Evolutionary conservation across 2,329 filamentous ascomycete genomes (phyloP).

Genomic region (Fusarium incarnatum): DNA sequence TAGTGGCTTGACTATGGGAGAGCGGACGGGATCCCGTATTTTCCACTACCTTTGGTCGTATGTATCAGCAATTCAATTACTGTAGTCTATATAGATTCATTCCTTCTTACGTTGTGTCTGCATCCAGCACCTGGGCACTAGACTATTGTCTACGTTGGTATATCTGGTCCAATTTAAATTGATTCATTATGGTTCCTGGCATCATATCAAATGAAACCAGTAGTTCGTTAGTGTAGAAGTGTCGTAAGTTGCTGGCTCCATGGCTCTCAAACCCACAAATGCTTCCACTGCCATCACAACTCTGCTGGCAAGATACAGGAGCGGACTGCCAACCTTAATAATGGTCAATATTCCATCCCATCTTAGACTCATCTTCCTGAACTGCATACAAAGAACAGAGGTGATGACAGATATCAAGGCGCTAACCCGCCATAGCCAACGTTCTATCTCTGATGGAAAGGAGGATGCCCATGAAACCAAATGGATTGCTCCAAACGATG

Average conservation of each 20-base stretch:
- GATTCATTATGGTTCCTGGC: neutral
- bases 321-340: slow-evolving; percentile 12
- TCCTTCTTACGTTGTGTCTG: neutral
- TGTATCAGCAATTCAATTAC: fast-evolving
- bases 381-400: slow-evolving; percentile 15
- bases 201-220: slow-evolving; percentile 20
- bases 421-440: slow-evolving; percentile 21
- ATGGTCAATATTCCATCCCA: slow-evolving; percentile 15
- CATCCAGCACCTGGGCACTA: neutral
- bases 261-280: slow-evolving; percentile 19
- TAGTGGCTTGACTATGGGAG: slow-evolving; percentile 15
- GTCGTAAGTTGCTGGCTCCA: slow-evolving; percentile 19
- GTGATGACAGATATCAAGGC: slow-evolving; percentile 11
- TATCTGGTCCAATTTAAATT: neutral
- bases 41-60: slow-evolving; percentile 10
- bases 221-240: slow-evolving; percentile 9
- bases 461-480: slow-evolving; percentile 19
- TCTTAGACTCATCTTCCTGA: slow-evolving; percentile 11
- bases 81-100: neutral
- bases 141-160: neutral
- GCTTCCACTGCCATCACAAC: slow-evolving; percentile 22
- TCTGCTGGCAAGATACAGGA: slow-evolving; percentile 25
- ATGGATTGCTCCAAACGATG: slow-evolving; percentile 21
- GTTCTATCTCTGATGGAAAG: slow-evolving; percentile 19
- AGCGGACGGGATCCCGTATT: slow-evolving; percentile 16